Evolutionary conservation across 768 basidiomycete genomes (phyloP), one percentile per base, ranked within the genome.

Genomic region (Mycena belliarum): DNA sequence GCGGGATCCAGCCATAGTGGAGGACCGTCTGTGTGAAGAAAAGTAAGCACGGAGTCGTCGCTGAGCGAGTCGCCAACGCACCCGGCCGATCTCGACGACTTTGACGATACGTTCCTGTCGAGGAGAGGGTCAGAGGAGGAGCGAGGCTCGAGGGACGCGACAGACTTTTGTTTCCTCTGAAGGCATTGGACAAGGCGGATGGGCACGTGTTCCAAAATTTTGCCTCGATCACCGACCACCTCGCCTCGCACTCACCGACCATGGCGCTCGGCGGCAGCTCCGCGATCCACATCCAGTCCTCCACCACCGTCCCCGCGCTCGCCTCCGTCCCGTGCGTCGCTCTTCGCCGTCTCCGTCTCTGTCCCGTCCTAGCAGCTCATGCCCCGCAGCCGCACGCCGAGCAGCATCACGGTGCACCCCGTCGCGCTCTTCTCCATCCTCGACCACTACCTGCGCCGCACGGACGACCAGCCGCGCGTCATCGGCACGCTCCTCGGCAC

Each of bases 1-100:
- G 76, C 29, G 96, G 96, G 68, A 98, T 94, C 93, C 95, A 98
- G 63, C 88, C 89, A 65, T 95, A 97, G 75, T 97, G 94, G 51
- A 97, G 70, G 66, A 95, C 81, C 57, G 90, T 93, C 95, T 97
- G 68, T 23, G 60, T 47, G 12, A 32, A 32, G 14, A 57, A 55
- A 52, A 49, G 26, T 49, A 18, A 52, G 47, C 1, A 28, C 41
- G 44, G 57, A 41, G 35, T 38, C 20, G 57, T 32, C 23, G 47
- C 37, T 25, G 44, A 32, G 51, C 29, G 11, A 10, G 20, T 53
- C 26, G 12, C 29, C 49, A 59, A 81, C 85, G 63, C 79, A 95
- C 93, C 61, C 91, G 88, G 62, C 88, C 83, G 63, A 94, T 65
- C 68, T 94, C 92, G 68, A 95, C 79, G 61, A 84, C 82, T 69